Percentiles rank a stretch among this genome's conserved stretches.
Evolutionary conservation across 1,284 basidiomycete species (phyloP).

Genomic region (Papiliotrema laurentii): DNA sequence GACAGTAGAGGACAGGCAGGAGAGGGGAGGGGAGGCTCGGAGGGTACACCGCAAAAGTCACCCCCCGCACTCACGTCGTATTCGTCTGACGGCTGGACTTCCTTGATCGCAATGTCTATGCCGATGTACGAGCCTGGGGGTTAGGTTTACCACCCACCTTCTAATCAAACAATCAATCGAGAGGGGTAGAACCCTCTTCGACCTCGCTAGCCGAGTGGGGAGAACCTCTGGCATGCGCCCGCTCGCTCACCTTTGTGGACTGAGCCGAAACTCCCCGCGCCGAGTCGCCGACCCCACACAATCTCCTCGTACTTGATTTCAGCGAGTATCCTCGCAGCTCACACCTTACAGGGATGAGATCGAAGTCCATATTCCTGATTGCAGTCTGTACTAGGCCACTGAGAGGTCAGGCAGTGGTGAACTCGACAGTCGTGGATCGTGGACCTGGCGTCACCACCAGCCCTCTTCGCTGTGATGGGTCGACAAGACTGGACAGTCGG

Average conservation of each 20-base stretch:
- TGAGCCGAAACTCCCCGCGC: conserved; percentile 86
- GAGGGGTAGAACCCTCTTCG: not conserved
- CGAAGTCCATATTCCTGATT: conserved; percentile 56
- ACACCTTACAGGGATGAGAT: conserved; percentile 68
- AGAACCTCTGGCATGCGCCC: too few species aligned
- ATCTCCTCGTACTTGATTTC: conserved; percentile 71
- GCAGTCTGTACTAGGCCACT: not conserved
- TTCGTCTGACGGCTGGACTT: conserved; percentile 79
- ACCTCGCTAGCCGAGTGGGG: too few species aligned
- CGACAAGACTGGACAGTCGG: too few species aligned
- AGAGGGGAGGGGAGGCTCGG: too few species aligned
- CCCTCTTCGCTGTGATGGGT: too few species aligned
- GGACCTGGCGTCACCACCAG: too few species aligned
- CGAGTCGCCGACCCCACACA: conserved; percentile 73
- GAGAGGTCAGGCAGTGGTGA: not conserved
- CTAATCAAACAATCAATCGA: not conserved
- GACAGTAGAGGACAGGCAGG: not conserved
- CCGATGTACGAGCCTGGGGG: conserved; percentile 79
- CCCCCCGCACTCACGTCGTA: conserved; percentile 66
- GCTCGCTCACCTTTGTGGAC: conserved; percentile 76
- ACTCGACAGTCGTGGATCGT: too few species aligned
- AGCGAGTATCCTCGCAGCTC: not conserved
- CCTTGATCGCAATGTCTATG: conserved; percentile 94
- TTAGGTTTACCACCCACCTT: not conserved
- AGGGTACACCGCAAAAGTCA: too few species aligned